Evolutionary conservation across 2,329 filamentous ascomycete species (phyloP).

Genomic region (Hypoxylon sp.): DNA sequence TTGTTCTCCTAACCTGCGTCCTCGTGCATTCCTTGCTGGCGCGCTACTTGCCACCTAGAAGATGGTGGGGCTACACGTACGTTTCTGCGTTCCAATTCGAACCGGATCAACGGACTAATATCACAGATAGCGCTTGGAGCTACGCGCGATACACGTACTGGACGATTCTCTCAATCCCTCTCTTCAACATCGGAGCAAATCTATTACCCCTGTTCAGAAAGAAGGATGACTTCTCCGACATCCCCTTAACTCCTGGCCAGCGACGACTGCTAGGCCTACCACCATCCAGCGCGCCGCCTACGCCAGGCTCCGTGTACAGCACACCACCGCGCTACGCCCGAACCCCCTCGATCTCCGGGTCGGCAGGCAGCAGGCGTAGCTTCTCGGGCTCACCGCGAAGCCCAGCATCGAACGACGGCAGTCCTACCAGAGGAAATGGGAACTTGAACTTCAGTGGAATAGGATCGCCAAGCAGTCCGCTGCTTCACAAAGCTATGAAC

Average conservation of each 20-base stretch:
- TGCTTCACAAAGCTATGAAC: constrained; percentile 77
- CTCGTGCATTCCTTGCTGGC: constrained; percentile 36
- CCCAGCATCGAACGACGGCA: constrained; percentile 54
- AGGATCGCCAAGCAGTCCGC: constrained; percentile 65
- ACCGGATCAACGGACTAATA: constrained; percentile 26
- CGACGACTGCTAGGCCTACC: constrained; percentile 85
- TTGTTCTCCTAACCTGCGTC: constrained; percentile 53
- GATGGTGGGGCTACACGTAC: constrained; percentile 45
- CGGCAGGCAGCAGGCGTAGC: constrained; percentile 70
- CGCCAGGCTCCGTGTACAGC: constrained; percentile 78
- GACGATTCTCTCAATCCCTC: constrained; percentile 67
- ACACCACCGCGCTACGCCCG: constrained; percentile 90
- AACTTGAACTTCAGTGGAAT: constrained; percentile 33
- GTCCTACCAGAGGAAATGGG: constrained; percentile 52
- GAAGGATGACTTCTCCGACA: constrained; percentile 85
- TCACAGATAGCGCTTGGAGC: constrained; percentile 46
- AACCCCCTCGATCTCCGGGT: constrained; percentile 75
- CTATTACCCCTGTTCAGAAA: constrained; percentile 78
- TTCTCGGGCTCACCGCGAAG: constrained; percentile 71
- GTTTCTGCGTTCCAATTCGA: constrained; percentile 22
- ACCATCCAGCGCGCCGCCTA: constrained; percentile 72
- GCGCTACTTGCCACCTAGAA: constrained; percentile 44
- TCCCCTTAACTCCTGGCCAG: constrained; percentile 90
- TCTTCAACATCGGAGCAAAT: constrained; percentile 79
- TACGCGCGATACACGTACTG: constrained; percentile 63